Base-by-base conservation (phyloP, 768 basidiomycete species). In the Russula compacta region DNA sequence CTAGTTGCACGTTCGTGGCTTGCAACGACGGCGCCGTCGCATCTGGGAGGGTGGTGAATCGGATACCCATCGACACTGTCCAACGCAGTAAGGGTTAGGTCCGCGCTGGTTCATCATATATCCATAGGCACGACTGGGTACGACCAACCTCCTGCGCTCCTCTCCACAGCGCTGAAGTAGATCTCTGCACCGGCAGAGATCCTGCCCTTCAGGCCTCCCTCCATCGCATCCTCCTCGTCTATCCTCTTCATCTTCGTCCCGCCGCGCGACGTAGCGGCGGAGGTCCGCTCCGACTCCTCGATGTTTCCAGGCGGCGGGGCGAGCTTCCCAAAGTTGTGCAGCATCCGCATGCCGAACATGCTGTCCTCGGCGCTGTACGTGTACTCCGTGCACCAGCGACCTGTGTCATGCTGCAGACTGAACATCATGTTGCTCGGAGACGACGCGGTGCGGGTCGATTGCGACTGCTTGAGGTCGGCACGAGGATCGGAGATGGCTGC, bases 11-110 rank as follows among this genome's bases (percentile, higher is more conserved):
- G 5, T 79, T 72, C 17, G 71, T 74, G 2, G 79, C 66, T 67
- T 83, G 83, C 65, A 83, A 81, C 46, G 86, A 84, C 4, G 86
- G 79, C 0, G 84, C 79, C 7, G 87, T 82, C 0, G 83, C 79
- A 66, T 95, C 91, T 2, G 93, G 91, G 4, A 95, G 75, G 1
- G 95, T 98, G 4, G 92, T 89, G 71, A 97, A 98, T n/a, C 95
- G 84, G 44, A 95, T 80, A 15, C 92, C 95, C 19, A 92, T 90
- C 1, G 95, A 97, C 0, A 97, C 92, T 95, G 67, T 8, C 56
- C 21, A 39, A 39, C 47, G 29, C 32, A 47, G 14, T 6, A 44
- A 29, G 24, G 21, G 40, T 24, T 8, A 33, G 14, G 38, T 56
- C 49, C 52, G 55, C 24, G 12, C 14, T 38, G 35, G n/a, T n/a